phyloP scores from a whole-genome alignment of 2,329 filamentous ascomycete genomes.

The Mycosphaerella sp. region DNA sequence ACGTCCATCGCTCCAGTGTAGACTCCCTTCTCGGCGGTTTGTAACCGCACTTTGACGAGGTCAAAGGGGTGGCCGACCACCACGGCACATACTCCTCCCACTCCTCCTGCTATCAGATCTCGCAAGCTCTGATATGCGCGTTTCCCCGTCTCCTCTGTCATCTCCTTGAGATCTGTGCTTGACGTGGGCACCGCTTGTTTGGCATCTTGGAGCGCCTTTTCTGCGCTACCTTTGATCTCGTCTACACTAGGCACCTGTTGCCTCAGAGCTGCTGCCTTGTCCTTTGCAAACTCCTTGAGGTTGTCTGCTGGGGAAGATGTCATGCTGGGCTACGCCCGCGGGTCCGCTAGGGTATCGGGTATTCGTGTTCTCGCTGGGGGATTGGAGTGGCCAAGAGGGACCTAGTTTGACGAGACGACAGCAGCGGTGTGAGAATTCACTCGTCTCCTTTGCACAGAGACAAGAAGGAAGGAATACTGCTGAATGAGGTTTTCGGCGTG shows the following conservation, averaged over 20 bases:
- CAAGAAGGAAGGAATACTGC: no score
- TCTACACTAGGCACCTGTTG: conserved; percentile 17
- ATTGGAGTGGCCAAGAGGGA: neutral
- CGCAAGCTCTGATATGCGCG: conserved; percentile 60
- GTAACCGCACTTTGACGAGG: conserved; percentile 92
- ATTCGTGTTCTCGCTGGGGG: neutral
- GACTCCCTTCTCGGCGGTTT: conserved; percentile 90
- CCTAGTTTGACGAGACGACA: no score
- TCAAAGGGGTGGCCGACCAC: conserved; percentile 94
- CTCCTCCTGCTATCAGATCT: conserved; percentile 81
- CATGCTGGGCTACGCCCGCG: conserved; percentile 16
- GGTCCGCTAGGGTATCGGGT: neutral
- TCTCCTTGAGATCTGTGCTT: conserved; percentile 46
- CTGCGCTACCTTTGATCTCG: conserved; percentile 15
- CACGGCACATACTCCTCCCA: conserved; percentile 89
- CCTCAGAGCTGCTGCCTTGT: conserved; percentile 17
- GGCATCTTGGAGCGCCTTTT: conserved; percentile 18
- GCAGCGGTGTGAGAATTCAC: no score
- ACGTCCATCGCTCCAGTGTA: conserved; percentile 90
- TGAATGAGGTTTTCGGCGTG: no score
- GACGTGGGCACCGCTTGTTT: conserved; percentile 25
- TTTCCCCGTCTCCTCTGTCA: conserved; percentile 47
- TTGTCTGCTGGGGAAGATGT: conserved; percentile 14
- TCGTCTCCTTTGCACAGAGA: no score
- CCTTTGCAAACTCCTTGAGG: conserved; percentile 20